These are phyloP conservation scores for Fraxinus sp. DNA, from an alignment of 305 asterid genomes.

Conservation along the genomic window DNA sequence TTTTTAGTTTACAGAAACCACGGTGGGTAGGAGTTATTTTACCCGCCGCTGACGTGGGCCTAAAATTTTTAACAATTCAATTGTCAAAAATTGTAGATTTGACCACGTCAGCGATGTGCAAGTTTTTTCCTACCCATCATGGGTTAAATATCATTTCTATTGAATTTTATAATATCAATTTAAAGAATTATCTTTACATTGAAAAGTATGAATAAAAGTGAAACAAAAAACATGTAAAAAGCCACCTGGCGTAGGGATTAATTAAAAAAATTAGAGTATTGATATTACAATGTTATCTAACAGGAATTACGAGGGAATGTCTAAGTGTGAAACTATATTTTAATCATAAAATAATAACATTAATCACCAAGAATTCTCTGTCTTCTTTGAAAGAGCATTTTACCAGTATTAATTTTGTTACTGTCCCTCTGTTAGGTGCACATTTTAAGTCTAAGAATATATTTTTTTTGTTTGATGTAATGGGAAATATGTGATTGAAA, in stretches of 20 bases:
- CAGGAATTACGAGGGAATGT: slow-evolving; percentile 42
- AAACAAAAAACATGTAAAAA: not conserved
- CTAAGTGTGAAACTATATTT: slow-evolving; percentile 37
- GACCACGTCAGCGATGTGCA: too few relatives aligned
- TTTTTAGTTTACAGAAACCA: not conserved
- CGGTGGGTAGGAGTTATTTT: not conserved
- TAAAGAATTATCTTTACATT: not conserved
- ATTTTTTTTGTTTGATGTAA: too few relatives aligned
- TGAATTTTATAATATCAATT: not conserved
- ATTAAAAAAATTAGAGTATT: slow-evolving; percentile 5
- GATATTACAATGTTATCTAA: slow-evolving; percentile 13
- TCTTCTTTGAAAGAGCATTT: slow-evolving; percentile 23
- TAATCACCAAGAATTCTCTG: slow-evolving; percentile 37
- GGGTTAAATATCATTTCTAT: not conserved
- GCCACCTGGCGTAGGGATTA: slow-evolving; percentile 19
- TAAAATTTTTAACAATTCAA: too few relatives aligned
- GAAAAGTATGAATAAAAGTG: not conserved
- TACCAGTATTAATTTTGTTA: slow-evolving; percentile 21
- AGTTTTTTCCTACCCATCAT: too few relatives aligned
- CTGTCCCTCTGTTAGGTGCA: not conserved
- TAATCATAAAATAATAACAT: slow-evolving; percentile 36
- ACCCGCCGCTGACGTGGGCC: not conserved
- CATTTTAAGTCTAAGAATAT: too few relatives aligned
- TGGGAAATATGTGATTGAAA: too few relatives aligned
- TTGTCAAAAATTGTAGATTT: too few relatives aligned